phyloP scores from a whole-genome alignment of 2,329 filamentous ascomycete species.

The Colletotrichum melonis region DNA sequence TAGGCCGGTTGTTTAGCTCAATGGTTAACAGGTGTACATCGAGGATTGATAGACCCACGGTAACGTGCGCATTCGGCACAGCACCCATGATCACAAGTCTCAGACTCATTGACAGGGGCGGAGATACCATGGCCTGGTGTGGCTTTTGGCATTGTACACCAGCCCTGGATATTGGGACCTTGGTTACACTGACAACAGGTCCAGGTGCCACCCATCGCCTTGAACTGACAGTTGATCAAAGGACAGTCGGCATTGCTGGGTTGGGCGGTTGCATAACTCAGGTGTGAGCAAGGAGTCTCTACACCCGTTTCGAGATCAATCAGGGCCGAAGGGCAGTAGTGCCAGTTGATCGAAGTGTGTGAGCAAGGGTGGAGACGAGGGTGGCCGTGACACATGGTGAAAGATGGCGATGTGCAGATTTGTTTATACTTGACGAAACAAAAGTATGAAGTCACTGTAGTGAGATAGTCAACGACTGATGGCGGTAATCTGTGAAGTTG shows the following conservation, averaged over 20 bases:
- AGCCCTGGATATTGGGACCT: slow-evolving; percentile 63
- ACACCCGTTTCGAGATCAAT: slow-evolving; percentile 63
- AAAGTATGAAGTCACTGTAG: not conserved
- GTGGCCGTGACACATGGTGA: slow-evolving; percentile 65
- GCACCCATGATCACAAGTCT: slow-evolving; percentile 64
- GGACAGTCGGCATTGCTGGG: slow-evolving; percentile 57
- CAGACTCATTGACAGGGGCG: slow-evolving; percentile 45
- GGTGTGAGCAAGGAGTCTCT: slow-evolving; percentile 60
- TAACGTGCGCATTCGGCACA: slow-evolving; percentile 60
- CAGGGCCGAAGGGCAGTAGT: slow-evolving; percentile 61
- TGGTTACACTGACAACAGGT: slow-evolving; percentile 64
- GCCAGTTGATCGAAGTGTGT: slow-evolving; percentile 66
- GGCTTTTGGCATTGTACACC: slow-evolving; percentile 57
- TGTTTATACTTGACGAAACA: no score
- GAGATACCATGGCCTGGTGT: slow-evolving; percentile 45
- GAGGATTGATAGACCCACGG: slow-evolving; percentile 46
- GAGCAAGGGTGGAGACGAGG: slow-evolving; percentile 63
- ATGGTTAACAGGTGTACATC: not conserved
- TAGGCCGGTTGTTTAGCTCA: slow-evolving; percentile 35
- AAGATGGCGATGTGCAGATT: not conserved
- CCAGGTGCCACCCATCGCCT: slow-evolving; percentile 61
- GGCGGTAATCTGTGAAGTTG: not conserved
- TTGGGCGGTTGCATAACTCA: slow-evolving; percentile 59
- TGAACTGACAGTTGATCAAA: slow-evolving; percentile 63
- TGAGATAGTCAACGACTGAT: not conserved